phyloP scores from a whole-genome alignment of 2,329 filamentous ascomycete species.

The Myriosclerotinia curreyana region DNA sequence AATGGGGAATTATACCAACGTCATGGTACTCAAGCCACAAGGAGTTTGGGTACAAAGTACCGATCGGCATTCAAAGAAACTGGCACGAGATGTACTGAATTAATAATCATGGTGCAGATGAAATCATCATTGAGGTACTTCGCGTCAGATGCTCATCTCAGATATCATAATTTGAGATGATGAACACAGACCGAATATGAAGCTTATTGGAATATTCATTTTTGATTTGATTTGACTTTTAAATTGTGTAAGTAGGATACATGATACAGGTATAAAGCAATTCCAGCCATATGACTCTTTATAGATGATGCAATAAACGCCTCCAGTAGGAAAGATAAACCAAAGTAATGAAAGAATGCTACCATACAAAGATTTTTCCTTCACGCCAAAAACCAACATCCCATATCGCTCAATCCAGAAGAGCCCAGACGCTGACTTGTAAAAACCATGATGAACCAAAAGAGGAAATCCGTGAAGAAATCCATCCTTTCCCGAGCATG shows the following conservation, averaged over 20 bases:
- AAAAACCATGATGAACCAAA: background rate
- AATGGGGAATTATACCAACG: conserved; percentile 1
- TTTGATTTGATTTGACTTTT: conserved; percentile 1
- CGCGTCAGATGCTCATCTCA: background rate
- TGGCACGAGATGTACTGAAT: background rate
- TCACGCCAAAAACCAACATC: conserved; percentile 7
- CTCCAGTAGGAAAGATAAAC: background rate
- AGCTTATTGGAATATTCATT: background rate
- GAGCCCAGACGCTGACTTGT: background rate
- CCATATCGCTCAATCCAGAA: background rate
- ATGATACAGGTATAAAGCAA: conserved; percentile 2
- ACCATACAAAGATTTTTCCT: conserved; percentile 7
- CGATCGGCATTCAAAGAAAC: conserved; percentile 1
- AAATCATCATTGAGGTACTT: background rate
- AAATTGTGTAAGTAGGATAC: background rate
- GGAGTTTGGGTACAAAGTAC: background rate
- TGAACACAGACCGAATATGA: background rate
- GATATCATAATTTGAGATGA: background rate
- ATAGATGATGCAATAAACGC: conserved; percentile 6
- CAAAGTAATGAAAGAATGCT: background rate
- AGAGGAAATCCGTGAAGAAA: background rate
- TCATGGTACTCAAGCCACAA: background rate
- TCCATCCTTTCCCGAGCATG: background rate
- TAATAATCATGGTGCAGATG: conserved; percentile 3
- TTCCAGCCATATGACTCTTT: conserved; percentile 14